phyloP scores from a whole-genome alignment of 306 rosid genomes.

The Bauhinia variegata region DNA sequence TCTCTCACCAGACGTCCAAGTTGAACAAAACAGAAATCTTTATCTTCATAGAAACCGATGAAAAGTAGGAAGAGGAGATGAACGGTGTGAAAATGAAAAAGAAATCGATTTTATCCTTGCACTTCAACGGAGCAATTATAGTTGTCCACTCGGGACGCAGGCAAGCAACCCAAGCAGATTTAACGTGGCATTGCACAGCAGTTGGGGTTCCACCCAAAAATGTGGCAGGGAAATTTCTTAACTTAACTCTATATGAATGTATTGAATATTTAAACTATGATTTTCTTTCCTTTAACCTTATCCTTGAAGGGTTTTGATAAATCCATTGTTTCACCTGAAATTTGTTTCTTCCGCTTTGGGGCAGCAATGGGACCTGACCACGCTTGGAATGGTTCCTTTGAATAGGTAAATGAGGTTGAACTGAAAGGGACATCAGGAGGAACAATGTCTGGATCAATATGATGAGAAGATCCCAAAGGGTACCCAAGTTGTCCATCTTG shows the following conservation, averaged over 20 bases:
- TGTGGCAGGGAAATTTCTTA: constrained; percentile 28
- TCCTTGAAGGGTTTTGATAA: constrained; percentile 51
- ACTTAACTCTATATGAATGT: constrained; percentile 43
- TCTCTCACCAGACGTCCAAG: constrained; percentile 47
- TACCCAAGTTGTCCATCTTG: constrained; percentile 87
- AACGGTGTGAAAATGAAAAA: constrained; percentile 32
- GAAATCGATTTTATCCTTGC: constrained; percentile 37
- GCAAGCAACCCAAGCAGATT: constrained; percentile 26
- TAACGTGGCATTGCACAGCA: constrained; percentile 26
- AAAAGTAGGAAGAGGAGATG: constrained; percentile 35
- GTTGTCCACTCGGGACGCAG: constrained; percentile 32
- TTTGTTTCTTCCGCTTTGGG: constrained; percentile 66
- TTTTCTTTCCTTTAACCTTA: constrained; percentile 67
- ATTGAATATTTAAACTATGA: constrained; percentile 42
- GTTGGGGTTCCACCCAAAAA: constrained; percentile 27
- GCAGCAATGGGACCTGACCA: constrained; percentile 87
- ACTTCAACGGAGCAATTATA: constrained; percentile 40
- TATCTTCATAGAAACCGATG: constrained; percentile 13
- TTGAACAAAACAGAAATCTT: constrained; percentile 40
- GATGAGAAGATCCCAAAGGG: constrained; percentile 82
- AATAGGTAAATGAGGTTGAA: constrained; percentile 63
- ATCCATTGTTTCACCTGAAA: constrained; percentile 51
- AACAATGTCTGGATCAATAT: constrained; percentile 72
- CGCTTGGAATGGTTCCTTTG: constrained; percentile 72
- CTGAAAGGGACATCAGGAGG: constrained; percentile 69